Percentiles rank a stretch among this genome's conserved stretches.
These are phyloP conservation scores for Aspergillus fischeri DNA, from an alignment of 2,329 filamentous ascomycete genomes.

Conservation along the genomic window DNA sequence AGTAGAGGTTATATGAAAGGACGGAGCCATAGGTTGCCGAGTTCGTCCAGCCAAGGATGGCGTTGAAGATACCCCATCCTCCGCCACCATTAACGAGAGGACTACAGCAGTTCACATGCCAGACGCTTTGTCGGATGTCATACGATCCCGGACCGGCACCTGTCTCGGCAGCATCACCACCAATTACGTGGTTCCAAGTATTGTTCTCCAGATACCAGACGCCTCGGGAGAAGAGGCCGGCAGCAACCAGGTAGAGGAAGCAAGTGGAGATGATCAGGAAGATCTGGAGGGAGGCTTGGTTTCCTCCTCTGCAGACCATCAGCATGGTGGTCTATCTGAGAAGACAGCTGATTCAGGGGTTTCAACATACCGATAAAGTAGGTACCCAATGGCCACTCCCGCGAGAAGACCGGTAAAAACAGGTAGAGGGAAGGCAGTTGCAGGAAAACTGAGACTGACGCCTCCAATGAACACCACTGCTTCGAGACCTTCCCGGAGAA, in stretches of 20 bases:
- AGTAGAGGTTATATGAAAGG: conserved; percentile 84
- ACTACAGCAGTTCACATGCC: conserved; percentile 83
- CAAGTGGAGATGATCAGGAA: conserved; percentile 78
- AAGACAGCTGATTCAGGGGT: neutral
- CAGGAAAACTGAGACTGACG: conserved; percentile 55
- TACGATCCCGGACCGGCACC: conserved; percentile 71
- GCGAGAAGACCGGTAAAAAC: conserved; percentile 69
- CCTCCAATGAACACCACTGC: conserved; percentile 16
- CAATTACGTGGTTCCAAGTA: conserved; percentile 58
- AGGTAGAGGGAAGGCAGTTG: conserved; percentile 46
- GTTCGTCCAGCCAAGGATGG: conserved; percentile 82
- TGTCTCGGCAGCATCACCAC: conserved; percentile 56
- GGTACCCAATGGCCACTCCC: conserved; percentile 63
- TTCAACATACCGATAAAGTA: conserved; percentile 68
- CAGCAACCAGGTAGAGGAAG: conserved; percentile 76
- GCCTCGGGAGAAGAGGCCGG: conserved; percentile 72
- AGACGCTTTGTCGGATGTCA: conserved; percentile 72
- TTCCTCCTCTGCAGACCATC: conserved; percentile 48
- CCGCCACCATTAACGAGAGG: conserved; percentile 67
- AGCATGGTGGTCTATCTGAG: neutral
- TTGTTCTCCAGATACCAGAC: conserved; percentile 71
- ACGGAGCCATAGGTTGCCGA: conserved; percentile 84
- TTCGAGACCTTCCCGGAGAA: conserved; percentile 16
- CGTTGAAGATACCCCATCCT: conserved; percentile 85
- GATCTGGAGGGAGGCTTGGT: conserved; percentile 60